A percentile compares a stretch with the other conserved stretches of the same genome.
Evolutionary conservation across 306 rosid species (phyloP).

Genomic region (Quercus rubra): DNA sequence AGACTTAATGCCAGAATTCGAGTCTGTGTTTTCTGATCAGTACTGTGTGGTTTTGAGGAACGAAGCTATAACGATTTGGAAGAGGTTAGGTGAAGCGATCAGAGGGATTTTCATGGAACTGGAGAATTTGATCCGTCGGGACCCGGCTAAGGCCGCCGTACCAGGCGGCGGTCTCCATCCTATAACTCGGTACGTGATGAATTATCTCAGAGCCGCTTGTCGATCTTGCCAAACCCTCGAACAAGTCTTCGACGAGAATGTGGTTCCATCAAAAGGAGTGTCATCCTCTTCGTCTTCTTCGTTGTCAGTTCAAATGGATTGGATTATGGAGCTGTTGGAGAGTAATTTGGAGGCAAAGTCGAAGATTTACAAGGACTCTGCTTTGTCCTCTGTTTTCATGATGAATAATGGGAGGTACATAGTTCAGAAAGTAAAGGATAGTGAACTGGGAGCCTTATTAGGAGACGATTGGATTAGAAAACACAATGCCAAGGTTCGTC

Average conservation of each 20-base stretch:
- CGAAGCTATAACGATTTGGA: constrained; percentile 81
- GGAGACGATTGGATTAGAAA: constrained; percentile 91
- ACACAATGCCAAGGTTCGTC: constrained; percentile 68
- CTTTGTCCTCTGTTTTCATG: constrained; percentile 70
- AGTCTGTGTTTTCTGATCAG: constrained; percentile 64
- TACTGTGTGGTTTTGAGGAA: constrained; percentile 67
- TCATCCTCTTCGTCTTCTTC: constrained; percentile 39
- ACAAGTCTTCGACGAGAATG: constrained; percentile 74
- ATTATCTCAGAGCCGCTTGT: constrained; percentile 85
- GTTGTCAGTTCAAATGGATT: constrained; percentile 75
- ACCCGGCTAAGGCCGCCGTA: constrained; percentile 71
- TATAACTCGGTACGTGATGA: constrained; percentile 93
- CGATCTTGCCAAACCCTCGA: constrained; percentile 67
- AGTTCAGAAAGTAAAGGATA: constrained; percentile 70
- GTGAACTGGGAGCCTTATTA: constrained; percentile 66
- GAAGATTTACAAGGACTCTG: constrained; percentile 67
- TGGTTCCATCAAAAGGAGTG: constrained; percentile 35
- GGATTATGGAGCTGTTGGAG: constrained; percentile 89
- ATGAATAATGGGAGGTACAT: constrained; percentile 92
- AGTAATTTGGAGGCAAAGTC: constrained; percentile 89
- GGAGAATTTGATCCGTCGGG: constrained; percentile 86
- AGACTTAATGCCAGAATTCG: constrained; percentile 75
- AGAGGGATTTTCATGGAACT: constrained; percentile 89
- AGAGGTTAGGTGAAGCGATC: constrained; percentile 80
- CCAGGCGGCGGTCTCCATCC: constrained; percentile 96